Base-by-base conservation (phyloP, 208 protist genomes). In the Strigomonas galati region DNA sequence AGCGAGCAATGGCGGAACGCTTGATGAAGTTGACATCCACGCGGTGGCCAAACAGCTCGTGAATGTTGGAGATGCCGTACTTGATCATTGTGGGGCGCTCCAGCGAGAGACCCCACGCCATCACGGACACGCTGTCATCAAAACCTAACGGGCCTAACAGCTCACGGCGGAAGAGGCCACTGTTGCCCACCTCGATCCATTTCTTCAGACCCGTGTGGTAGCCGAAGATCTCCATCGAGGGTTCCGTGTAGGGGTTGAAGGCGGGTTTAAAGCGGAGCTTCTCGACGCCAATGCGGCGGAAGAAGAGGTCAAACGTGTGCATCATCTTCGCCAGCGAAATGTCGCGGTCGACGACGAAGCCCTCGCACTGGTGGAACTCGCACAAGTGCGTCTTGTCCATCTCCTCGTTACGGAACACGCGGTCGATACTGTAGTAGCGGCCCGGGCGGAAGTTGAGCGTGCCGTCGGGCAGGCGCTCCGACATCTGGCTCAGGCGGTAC, bases 171-270 rank as follows among this genome's bases (percentile, higher is more conserved):
- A 99, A 99, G 48, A 99, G 79, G 51, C 98, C 98, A 69, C 93
- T 99, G 93, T 99, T 99, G 61, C 99, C 98, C 31, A 99, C 88
- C 77, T 99, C 97, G 28, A 99, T 94, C 97, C 93, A 99, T 69
- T 97, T 98, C 48, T 91, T 82, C 15, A 99, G 81, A 14, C 89
- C 91, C 53, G 74, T 84, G 82, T 99, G 98, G 71, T 95, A 99
- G 67, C 92, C 89, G 76, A 99, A 99, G 65, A 99, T 99, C 77
- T 99, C 99, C 99, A 99, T 99, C 23, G 95, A 99, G 26, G 99
- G 99, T 87, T 99, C 99, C 21, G 99, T 99, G 90, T 99, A 99
- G 21, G 99, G 99, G 84, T 99, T 99, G 87, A 99, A 99, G 32
- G 99, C 97, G 19, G 99, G 98, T 87, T 99, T 99, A 91, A 99